phyloP scores from a whole-genome alignment of 2,329 filamentous ascomycete species.

The Alternaria alternata region DNA sequence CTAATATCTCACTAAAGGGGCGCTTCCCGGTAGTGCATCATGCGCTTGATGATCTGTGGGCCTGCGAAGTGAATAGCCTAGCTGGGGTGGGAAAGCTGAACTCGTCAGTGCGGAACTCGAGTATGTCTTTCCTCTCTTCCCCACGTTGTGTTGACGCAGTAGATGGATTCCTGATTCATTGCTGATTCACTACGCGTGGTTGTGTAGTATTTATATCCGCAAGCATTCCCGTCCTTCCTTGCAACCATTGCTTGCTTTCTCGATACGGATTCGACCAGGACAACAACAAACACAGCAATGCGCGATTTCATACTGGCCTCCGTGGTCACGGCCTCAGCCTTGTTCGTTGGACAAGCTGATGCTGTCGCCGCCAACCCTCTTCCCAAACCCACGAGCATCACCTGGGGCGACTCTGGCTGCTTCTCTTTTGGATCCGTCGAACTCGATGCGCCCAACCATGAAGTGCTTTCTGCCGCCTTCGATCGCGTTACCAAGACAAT shows the following conservation, averaged over 20 bases:
- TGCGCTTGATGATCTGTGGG: constrained; percentile 12
- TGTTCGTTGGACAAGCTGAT: constrained; percentile 49
- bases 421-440: constrained; percentile 53
- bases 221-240: neutral
- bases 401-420: constrained; percentile 62
- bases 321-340: constrained; percentile 41
- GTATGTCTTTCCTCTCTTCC: constrained; percentile 31
- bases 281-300: constrained; percentile 29
- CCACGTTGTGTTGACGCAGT: constrained; percentile 10
- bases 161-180: constrained; percentile 13
- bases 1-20: constrained; percentile 20
- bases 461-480: constrained; percentile 57
- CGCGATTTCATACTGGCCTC: constrained; percentile 41
- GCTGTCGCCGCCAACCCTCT: constrained; percentile 63
- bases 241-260: neutral
- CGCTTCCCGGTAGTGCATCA: constrained; percentile 17
- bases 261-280: neutral
- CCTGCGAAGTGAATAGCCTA: constrained; percentile 23
- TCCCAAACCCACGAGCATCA: constrained; percentile 62
- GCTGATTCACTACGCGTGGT: constrained; percentile 1
- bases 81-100: constrained; percentile 5
- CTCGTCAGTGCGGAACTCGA: constrained; percentile 22
- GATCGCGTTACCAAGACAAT: constrained; percentile 60
- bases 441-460: constrained; percentile 49
- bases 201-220: constrained; percentile 1